These are phyloP conservation scores for Calocybe indica DNA, from an alignment of 768 basidiomycete genomes.

Conservation along the genomic window DNA sequence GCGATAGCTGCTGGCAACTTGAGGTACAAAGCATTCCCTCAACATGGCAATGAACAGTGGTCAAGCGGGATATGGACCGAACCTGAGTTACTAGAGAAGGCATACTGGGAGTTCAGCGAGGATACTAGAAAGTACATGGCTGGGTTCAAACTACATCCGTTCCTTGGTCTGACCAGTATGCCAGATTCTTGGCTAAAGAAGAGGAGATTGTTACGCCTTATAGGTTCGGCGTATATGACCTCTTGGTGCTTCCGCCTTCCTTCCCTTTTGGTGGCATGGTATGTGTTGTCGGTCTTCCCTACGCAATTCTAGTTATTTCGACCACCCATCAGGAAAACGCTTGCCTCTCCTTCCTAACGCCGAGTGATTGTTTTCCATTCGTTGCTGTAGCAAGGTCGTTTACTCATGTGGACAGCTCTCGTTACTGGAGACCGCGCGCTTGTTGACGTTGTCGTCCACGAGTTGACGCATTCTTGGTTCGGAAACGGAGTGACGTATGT, in stretches of 20 bases:
- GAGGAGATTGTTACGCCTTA: constrained; percentile 76
- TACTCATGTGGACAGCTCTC: constrained; percentile 41
- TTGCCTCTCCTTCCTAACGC: constrained; percentile 83
- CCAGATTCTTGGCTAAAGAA: constrained; percentile 69
- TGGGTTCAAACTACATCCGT: background rate
- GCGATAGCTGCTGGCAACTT: constrained; percentile 88
- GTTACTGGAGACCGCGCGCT: constrained; percentile 82
- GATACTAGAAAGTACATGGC: constrained; percentile 67
- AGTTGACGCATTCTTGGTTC: constrained; percentile 84
- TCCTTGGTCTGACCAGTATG: constrained; percentile 1
- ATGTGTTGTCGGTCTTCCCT: constrained; percentile 11
- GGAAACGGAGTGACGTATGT: constrained; percentile 81
- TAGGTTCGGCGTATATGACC: constrained; percentile 82
- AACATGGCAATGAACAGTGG: constrained; percentile 64
- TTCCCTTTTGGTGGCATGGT: constrained; percentile 95
- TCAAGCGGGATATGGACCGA: constrained; percentile 88
- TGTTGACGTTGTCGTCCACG: constrained; percentile 88
- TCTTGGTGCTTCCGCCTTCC: constrained; percentile 83
- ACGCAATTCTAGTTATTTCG: background rate
- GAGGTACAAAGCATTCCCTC: constrained; percentile 60
- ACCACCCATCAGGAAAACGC: constrained; percentile 68
- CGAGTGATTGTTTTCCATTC: constrained; percentile 42
- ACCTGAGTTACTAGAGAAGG: constrained; percentile 70
- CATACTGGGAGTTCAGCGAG: constrained; percentile 84
- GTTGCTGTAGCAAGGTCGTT: background rate